phyloP scores from a whole-genome alignment of 2,329 filamentous ascomycete genomes.

The Ceratocystis albifundus region DNA sequence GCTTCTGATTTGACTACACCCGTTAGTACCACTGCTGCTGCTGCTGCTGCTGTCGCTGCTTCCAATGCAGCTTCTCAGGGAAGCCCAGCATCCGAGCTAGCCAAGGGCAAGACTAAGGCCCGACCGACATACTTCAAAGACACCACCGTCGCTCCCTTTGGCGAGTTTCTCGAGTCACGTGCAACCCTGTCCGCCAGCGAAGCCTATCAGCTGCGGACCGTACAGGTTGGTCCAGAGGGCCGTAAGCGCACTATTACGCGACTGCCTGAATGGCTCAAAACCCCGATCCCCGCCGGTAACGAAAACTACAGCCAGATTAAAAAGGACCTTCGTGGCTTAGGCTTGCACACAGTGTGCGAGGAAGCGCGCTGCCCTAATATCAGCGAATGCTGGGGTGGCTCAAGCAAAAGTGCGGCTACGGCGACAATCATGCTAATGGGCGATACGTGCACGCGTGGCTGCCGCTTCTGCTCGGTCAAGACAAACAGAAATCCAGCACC shows the following conservation, averaged over 20 bases:
- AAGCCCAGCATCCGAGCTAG: conserved; percentile 24
- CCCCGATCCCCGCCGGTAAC: conserved; percentile 72
- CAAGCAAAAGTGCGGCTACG: conserved; percentile 76
- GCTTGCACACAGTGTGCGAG: conserved; percentile 92
- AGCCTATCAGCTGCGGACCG: conserved; percentile 50
- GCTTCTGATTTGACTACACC: conserved; percentile 19
- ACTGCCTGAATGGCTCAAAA: conserved; percentile 90
- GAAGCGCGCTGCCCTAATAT: conserved; percentile 97
- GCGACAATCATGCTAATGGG: conserved; percentile 99
- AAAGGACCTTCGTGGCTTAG: conserved; percentile 76
- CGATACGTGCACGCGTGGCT: conserved; percentile 92
- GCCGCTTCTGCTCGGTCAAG: conserved; percentile 95
- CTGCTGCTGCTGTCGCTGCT: conserved; percentile 25
- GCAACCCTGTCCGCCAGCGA: conserved; percentile 40
- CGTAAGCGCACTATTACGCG: conserved; percentile 57
- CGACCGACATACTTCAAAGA: conserved; percentile 50
- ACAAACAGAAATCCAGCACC: conserved; percentile 64
- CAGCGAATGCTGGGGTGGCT: conserved; percentile 93
- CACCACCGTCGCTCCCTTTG: conserved; percentile 44
- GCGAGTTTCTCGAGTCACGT: conserved; percentile 42
- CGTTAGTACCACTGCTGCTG: conserved; percentile 21
- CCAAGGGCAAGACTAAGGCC: conserved; percentile 30
- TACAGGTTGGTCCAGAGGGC: conserved; percentile 51
- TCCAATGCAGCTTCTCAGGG: conserved; percentile 20
- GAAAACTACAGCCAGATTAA: conserved; percentile 90